These are phyloP conservation scores for Neonectria coccinea DNA, from an alignment of 2,329 filamentous ascomycete species.

Conservation along the genomic window DNA sequence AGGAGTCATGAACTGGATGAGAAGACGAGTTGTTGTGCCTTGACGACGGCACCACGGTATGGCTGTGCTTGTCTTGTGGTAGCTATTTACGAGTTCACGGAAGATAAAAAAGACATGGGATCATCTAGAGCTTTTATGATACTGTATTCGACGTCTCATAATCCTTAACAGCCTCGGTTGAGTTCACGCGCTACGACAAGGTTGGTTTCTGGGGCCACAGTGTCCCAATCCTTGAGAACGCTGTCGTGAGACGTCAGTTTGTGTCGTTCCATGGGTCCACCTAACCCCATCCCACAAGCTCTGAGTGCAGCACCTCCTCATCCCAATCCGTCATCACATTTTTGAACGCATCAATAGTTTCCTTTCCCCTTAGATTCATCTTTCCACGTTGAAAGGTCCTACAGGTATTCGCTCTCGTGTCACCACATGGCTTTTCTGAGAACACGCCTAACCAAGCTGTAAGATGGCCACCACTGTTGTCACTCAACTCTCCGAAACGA, in stretches of 20 bases:
- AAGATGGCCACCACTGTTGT: no score
- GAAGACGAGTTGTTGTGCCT: background rate
- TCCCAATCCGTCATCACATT: background rate
- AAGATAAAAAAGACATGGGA: slow-evolving; percentile 24
- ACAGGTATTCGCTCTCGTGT: no score
- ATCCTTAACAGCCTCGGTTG: background rate
- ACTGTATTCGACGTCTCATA: background rate
- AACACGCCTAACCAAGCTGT: background rate
- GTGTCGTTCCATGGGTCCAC: background rate
- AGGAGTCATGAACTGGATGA: slow-evolving; percentile 8
- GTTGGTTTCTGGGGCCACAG: background rate
- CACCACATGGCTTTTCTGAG: background rate
- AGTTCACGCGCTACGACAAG: background rate
- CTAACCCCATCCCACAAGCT: no score
- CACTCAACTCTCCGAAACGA: no score
- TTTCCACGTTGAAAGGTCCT: background rate
- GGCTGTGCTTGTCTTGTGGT: slow-evolving; percentile 10
- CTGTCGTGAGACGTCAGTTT: background rate
- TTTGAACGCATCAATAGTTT: background rate
- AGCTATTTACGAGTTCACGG: slow-evolving; percentile 24
- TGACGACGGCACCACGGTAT: slow-evolving; percentile 9
- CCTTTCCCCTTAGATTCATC: background rate
- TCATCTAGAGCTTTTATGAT: background rate
- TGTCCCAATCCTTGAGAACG: background rate
- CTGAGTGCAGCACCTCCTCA: background rate